Conservation (phyloP, 345 rosid species). For the Limnanthes douglasii region DNA sequence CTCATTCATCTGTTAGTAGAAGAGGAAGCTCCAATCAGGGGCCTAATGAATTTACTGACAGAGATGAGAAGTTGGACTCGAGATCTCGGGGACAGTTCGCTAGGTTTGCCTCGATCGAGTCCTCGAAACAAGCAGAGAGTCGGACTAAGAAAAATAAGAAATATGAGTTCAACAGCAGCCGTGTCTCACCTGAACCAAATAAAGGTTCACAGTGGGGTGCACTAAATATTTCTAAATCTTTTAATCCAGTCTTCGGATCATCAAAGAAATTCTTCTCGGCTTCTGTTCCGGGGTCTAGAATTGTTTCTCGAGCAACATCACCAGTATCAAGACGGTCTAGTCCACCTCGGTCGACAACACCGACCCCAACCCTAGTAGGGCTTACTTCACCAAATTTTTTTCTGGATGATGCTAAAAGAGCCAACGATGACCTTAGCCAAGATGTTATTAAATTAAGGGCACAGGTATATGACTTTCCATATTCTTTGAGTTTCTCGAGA, state of each 20-base stretch:
- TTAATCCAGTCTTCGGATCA: slow-evolving; percentile 80
- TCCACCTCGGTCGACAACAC: slow-evolving; percentile 97
- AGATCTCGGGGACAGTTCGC: slow-evolving; percentile 70
- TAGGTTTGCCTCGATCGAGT: slow-evolving; percentile 77
- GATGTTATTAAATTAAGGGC: slow-evolving; percentile 80
- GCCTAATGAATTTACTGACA: slow-evolving; percentile 35
- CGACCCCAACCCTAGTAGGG: slow-evolving; percentile 89
- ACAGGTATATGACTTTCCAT: slow-evolving; percentile 33
- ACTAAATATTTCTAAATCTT: slow-evolving; percentile 59
- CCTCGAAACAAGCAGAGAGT: slow-evolving; percentile 62
- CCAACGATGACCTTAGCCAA: slow-evolving; percentile 70
- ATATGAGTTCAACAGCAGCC: slow-evolving; percentile 83
- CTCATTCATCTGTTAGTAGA: slow-evolving; percentile 59
- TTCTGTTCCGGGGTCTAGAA: slow-evolving; percentile 98
- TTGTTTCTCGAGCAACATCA: slow-evolving; percentile 96
- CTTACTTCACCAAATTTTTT: slow-evolving; percentile 65
- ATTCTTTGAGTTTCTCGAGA: not conserved
- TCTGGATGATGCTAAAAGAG: slow-evolving; percentile 63
- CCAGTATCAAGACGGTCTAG: slow-evolving; percentile 91
- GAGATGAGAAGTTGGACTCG: slow-evolving; percentile 73
- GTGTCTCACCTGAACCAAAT: slow-evolving; percentile 90
- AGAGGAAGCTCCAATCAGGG: slow-evolving; percentile 66
- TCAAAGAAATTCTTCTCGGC: slow-evolving; percentile 97
- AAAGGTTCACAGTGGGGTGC: slow-evolving; percentile 85
- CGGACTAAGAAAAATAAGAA: slow-evolving; percentile 73